phyloP scores from a whole-genome alignment of 345 rosid genomes.

The Dipteronia dyeriana region DNA sequence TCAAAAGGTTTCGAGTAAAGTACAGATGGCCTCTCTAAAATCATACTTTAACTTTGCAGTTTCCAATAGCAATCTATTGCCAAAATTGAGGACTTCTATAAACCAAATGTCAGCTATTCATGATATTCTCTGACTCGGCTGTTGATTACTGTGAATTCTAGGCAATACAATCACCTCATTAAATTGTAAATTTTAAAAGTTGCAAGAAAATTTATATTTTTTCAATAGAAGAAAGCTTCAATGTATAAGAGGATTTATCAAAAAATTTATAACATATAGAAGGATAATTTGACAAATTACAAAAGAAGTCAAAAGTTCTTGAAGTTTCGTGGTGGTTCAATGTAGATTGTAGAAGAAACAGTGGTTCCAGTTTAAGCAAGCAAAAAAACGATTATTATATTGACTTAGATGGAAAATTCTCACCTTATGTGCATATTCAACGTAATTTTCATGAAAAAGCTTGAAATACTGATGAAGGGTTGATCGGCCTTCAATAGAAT shows the following conservation, averaged over 20 bases:
- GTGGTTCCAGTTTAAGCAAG: neutral
- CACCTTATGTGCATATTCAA: conserved; percentile 97
- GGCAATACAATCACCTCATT: neutral
- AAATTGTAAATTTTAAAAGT: neutral
- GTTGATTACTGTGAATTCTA: neutral
- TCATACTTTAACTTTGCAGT: neutral
- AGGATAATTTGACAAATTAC: neutral
- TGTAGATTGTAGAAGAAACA: neutral
- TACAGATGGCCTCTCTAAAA: neutral
- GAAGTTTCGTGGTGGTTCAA: neutral
- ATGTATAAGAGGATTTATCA: neutral
- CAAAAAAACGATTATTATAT: neutral
- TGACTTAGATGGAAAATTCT: conserved; percentile 22
- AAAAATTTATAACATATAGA: neutral
- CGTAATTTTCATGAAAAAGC: conserved; percentile 92
- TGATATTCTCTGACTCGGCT: neutral
- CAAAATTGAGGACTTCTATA: neutral
- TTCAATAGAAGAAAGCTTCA: neutral
- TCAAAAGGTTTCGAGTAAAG: neutral
- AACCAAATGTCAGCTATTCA: neutral
- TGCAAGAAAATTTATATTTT: neutral
- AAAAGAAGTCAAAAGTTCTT: neutral
- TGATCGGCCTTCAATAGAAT: conserved; percentile 88
- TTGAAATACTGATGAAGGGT: conserved; percentile 84
- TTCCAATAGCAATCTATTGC: neutral